Base-by-base conservation (phyloP, 2,329 filamentous ascomycete genomes). In the Cladosporium sp. region DNA sequence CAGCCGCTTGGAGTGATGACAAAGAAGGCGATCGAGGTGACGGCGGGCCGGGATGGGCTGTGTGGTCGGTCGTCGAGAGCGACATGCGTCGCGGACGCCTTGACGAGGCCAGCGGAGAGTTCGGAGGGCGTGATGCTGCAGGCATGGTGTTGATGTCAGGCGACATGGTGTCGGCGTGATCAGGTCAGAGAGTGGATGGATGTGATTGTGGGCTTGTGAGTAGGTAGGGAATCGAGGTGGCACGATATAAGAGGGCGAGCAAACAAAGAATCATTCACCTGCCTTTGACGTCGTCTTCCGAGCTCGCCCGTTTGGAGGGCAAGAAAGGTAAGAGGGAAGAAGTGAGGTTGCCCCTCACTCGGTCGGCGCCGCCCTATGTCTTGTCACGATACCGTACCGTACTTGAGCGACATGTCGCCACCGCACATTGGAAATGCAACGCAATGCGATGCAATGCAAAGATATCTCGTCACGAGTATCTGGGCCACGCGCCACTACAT, bases 1-100 rank as follows among this genome's bases (percentile, higher is more conserved):
- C 87, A 11, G 88, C 83, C 45, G 86, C 87, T 64, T 87, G 86
- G 8, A 93, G 77, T n/a, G 64, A 66, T 12, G 86, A 89, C 55
- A 80, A 78, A 36, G 85, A 82, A 29, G 85, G 80, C 43, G 82
- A 82, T 58, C 85, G 77, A 32, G 80, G 76, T 27, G 80, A 80
- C 20, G 80, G 80, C 53, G 61, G 59, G 69, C 70, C 67, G 67
- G 72, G 59, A 62, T 70, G 64, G 59, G 67, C 58, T 61, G 64
- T 62, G 62, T 20, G 27, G 17, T 47, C 43, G 19, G 43, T 38
- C 20, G 20, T 20, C 17, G 64, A 53, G 64, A 63, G 48, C 7
- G 64, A 66, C 13, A 64, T 64, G 9, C 64, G 57, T 34, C 62
- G 56, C 11, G 61, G 56, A 22, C 62, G 50, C 22, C 22, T 27